These are phyloP conservation scores for Calocybe gangraenosa DNA, from an alignment of 768 basidiomycete species.

Conservation along the genomic window DNA sequence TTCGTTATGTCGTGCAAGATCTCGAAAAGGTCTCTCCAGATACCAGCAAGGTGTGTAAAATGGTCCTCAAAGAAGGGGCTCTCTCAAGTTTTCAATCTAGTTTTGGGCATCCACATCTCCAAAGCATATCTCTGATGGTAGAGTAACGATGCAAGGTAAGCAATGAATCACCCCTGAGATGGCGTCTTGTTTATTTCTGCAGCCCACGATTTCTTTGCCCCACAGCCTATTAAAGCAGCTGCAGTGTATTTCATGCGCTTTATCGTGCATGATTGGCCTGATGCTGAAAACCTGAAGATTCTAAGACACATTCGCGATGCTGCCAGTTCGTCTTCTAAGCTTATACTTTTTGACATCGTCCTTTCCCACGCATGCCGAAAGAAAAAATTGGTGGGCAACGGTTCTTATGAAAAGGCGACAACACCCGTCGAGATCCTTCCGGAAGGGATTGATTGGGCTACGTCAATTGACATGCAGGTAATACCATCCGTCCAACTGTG, in stretches of 20 bases:
- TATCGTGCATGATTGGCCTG: constrained; percentile 9
- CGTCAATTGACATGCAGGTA: constrained; percentile 1
- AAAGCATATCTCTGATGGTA: not conserved
- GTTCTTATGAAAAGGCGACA: too few species aligned
- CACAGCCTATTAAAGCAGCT: constrained; percentile 9
- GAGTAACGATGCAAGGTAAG: constrained; percentile 3
- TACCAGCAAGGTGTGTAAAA: not conserved
- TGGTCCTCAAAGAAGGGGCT: too few species aligned
- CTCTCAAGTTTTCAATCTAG: not conserved
- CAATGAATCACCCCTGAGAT: not conserved
- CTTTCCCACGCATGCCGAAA: not conserved
- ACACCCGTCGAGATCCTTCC: constrained; percentile 1
- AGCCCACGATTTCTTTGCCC: constrained; percentile 9
- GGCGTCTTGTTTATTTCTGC: not conserved
- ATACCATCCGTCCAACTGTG: too few species aligned
- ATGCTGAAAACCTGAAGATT: constrained; percentile 1
- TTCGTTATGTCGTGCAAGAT: constrained; percentile 8
- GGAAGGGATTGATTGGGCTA: constrained; percentile 1
- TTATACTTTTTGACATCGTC: constrained; percentile 5
- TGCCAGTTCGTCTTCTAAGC: constrained; percentile 2
- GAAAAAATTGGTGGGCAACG: not conserved
- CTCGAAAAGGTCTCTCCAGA: constrained; percentile 2
- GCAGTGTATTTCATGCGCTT: constrained; percentile 7
- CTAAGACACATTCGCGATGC: constrained; percentile 5
- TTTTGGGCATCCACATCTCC: constrained; percentile 7